Evolutionary conservation across 176 grass and related monocot genomes (phyloP).

Genomic region (Tillandsia leiboldiana): DNA sequence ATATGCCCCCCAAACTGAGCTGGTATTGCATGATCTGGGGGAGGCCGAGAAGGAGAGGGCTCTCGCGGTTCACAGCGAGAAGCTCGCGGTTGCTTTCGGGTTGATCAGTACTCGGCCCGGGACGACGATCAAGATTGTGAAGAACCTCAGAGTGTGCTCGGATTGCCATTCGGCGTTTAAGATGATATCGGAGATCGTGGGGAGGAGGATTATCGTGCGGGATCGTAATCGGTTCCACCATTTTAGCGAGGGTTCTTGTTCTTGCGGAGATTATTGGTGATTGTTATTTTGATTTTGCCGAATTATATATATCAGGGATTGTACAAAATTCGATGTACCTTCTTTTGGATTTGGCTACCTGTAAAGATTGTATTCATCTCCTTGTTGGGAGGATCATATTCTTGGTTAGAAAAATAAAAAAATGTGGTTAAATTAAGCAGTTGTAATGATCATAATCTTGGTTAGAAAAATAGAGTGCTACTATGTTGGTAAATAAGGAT

Average conservation of each 20-base stretch:
- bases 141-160: slow-evolving; percentile 68
- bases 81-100: slow-evolving; percentile 70
- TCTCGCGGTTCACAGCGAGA: slow-evolving; percentile 82
- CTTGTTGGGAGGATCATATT: too few relatives aligned
- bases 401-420: too few relatives aligned
- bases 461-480: too few relatives aligned
- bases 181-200: slow-evolving; percentile 50
- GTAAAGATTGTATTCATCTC: too few relatives aligned
- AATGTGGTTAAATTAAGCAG: too few relatives aligned
- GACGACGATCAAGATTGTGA: slow-evolving; percentile 63
- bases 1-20: slow-evolving; percentile 48
- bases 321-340: too few relatives aligned
- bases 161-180: slow-evolving; percentile 83
- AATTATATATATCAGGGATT: too few relatives aligned
- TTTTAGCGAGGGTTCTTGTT: slow-evolving; percentile 65
- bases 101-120: slow-evolving; percentile 61
- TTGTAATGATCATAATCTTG: too few relatives aligned
- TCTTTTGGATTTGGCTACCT: too few relatives aligned
- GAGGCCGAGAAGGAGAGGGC: slow-evolving; percentile 47
- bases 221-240: slow-evolving; percentile 83
- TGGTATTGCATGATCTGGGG: slow-evolving; percentile 75
- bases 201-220: slow-evolving; percentile 74
- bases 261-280: slow-evolving; percentile 91
- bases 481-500: too few relatives aligned
- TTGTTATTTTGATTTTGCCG: neutral